Evolutionary conservation across 768 basidiomycete genomes (phyloP).

Genomic region (Tubosaeta sp.): DNA sequence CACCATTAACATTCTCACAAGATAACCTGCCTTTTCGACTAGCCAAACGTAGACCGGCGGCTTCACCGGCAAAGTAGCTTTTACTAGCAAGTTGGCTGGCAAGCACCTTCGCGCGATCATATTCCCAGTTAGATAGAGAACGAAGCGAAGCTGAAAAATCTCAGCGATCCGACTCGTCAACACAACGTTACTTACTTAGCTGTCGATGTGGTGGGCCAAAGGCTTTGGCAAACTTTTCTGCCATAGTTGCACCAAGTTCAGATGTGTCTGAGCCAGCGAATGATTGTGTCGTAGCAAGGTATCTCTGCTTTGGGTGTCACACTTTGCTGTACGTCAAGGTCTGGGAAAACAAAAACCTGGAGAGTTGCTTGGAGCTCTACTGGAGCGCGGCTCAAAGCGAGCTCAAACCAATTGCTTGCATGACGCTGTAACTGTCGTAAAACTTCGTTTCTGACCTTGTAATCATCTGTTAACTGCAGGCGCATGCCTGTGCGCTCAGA

Average conservation of each 20-base stretch:
- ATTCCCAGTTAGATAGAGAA: slow-evolving; percentile 56
- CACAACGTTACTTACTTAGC: slow-evolving; percentile 48
- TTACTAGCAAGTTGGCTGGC: slow-evolving; percentile 87
- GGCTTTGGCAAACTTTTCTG: slow-evolving; percentile 78
- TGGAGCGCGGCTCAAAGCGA: slow-evolving; percentile 84
- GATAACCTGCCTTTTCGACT: slow-evolving; percentile 52
- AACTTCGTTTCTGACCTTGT: slow-evolving; percentile 80
- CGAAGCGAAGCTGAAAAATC: slow-evolving; percentile 48
- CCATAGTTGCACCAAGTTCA: slow-evolving; percentile 89
- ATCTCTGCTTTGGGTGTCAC: slow-evolving; percentile 56
- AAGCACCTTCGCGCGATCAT: slow-evolving; percentile 78
- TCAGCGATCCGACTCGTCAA: background rate
- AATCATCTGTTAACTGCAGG: slow-evolving; percentile 82
- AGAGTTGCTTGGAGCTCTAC: slow-evolving; percentile 89
- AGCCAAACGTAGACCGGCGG: slow-evolving; percentile 72
- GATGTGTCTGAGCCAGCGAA: slow-evolving; percentile 66
- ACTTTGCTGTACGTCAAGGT: background rate
- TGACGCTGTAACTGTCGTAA: slow-evolving; percentile 68
- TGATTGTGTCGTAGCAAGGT: slow-evolving; percentile 73
- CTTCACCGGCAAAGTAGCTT: slow-evolving; percentile 86
- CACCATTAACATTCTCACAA: background rate
- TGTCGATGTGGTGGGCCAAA: slow-evolving; percentile 76
- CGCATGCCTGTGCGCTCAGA: slow-evolving; percentile 74
- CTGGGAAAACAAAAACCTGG: slow-evolving; percentile 50
- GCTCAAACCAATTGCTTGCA: slow-evolving; percentile 79